phyloP scores from a whole-genome alignment of 345 rosid species.

The Jatropha curcas region DNA sequence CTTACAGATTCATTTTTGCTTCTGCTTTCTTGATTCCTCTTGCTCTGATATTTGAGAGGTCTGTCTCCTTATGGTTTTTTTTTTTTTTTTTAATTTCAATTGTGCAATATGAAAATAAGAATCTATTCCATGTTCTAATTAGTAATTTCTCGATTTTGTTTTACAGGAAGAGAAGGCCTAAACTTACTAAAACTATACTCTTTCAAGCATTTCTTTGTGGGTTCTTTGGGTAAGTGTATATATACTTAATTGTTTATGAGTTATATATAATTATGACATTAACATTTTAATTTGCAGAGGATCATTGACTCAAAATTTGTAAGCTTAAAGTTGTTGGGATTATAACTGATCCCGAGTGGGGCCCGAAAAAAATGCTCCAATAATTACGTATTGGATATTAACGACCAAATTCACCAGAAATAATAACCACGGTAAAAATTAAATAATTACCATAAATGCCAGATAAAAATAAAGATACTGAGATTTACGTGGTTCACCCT shows the following conservation, averaged over 20 bases:
- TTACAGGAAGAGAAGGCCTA: constrained; percentile 16
- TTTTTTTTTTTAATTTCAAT: too few relatives aligned
- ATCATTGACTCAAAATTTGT: constrained; percentile 11
- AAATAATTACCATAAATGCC: too few relatives aligned
- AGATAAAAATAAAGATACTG: too few relatives aligned
- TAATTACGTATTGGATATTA: too few relatives aligned
- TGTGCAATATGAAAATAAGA: neutral
- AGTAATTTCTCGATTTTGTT: neutral
- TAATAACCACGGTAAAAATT: too few relatives aligned
- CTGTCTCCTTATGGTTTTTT: neutral
- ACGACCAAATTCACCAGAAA: too few relatives aligned
- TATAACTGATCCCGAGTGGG: too few relatives aligned
- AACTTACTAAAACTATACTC: constrained; percentile 11
- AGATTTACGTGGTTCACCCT: too few relatives aligned
- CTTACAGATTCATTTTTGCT: constrained; percentile 20
- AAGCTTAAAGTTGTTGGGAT: too few relatives aligned
- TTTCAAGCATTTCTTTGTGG: constrained; percentile 11
- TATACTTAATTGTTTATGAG: too few relatives aligned
- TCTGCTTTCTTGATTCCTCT: constrained; percentile 14
- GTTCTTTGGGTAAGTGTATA: constrained; percentile 6
- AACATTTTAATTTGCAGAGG: neutral
- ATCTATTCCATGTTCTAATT: neutral
- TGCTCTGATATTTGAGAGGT: constrained; percentile 23
- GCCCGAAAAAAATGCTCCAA: too few relatives aligned
- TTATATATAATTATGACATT: too few relatives aligned